phyloP scores from a whole-genome alignment of 768 basidiomycete genomes.

The Russula ochroleuca region DNA sequence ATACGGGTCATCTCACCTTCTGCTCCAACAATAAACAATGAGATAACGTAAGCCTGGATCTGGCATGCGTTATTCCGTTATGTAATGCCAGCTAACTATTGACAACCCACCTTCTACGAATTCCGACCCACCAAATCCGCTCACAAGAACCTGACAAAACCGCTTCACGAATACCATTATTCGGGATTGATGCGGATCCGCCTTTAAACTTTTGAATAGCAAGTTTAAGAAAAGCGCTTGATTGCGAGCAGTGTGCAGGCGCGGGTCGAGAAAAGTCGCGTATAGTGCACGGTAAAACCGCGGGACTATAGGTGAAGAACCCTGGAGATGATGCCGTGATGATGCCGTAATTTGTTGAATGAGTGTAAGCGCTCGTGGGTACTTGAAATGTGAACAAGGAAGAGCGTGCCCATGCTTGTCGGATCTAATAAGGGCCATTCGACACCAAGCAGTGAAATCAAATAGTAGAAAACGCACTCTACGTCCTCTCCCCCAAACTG shows the following conservation, averaged over 20 bases:
- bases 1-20: constrained; percentile 58
- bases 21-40: constrained; percentile 28
- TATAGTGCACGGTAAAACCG: constrained; percentile 84
- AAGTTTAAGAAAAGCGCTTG: constrained; percentile 97
- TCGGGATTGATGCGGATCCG: constrained; percentile 2
- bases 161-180: constrained; percentile 13
- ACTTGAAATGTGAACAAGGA: constrained; percentile 92
- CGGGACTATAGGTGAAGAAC: constrained; percentile 46
- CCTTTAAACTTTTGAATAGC: constrained; percentile 57
- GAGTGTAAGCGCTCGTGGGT: constrained; percentile 84
- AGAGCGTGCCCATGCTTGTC: constrained; percentile 86
- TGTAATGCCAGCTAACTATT: not conserved
- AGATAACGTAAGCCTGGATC: constrained; percentile 41
- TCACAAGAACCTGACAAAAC: constrained; percentile 36
- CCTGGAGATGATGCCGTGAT: constrained; percentile 35
- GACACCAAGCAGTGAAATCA: no score
- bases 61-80: not conserved
- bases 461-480: no score
- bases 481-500: constrained; percentile 65
- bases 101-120: constrained; percentile 7
- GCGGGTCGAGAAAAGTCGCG: constrained; percentile 77
- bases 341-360: constrained; percentile 77
- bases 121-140: constrained; percentile 8
- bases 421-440: constrained; percentile 47
- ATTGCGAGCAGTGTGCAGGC: constrained; percentile 79